Evolutionary conservation across 2,329 filamentous ascomycete species (phyloP).

Genomic region (Aspergillus sp.): DNA sequence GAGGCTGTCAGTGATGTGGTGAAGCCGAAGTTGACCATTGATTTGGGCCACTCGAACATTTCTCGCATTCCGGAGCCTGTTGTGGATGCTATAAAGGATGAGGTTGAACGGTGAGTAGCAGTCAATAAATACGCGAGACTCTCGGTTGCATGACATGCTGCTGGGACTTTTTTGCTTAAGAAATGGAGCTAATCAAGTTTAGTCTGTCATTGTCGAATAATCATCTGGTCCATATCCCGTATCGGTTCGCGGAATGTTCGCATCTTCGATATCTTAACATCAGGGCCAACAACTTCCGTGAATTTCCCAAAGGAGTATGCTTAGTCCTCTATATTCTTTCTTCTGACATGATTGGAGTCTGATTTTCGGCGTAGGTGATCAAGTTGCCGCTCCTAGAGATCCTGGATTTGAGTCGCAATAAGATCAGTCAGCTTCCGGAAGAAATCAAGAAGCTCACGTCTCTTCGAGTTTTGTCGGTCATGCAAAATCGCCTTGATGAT

Average conservation of each 20-base stretch:
- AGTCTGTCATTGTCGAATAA: conserved; percentile 58
- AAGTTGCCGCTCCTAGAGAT: conserved; percentile 87
- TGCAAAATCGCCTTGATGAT: conserved; percentile 83
- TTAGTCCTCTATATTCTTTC: not conserved
- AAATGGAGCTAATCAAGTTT: conserved; percentile 20
- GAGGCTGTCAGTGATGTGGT: conserved; percentile 52
- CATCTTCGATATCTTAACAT: conserved; percentile 57
- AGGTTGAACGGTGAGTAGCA: conserved; percentile 53
- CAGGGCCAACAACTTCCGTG: conserved; percentile 55
- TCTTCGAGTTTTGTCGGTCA: conserved; percentile 85
- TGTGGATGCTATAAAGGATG: conserved; percentile 57
- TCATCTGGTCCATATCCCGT: conserved; percentile 54
- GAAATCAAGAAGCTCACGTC: conserved; percentile 81
- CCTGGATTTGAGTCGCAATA: conserved; percentile 88
- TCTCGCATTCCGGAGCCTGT: conserved; percentile 54
- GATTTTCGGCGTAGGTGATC: conserved; percentile 66
- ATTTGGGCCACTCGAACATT: conserved; percentile 56
- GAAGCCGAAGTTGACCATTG: conserved; percentile 55
- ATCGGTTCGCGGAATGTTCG: conserved; percentile 53
- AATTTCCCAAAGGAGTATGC: conserved; percentile 68
- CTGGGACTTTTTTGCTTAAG: not conserved
- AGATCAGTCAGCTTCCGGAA: conserved; percentile 74
- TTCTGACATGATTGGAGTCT: conserved; percentile 11
- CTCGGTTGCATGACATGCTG: not conserved
- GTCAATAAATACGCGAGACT: not conserved